Conservation (phyloP, 2,329 filamentous ascomycete species). For the Nemania serpens region DNA sequence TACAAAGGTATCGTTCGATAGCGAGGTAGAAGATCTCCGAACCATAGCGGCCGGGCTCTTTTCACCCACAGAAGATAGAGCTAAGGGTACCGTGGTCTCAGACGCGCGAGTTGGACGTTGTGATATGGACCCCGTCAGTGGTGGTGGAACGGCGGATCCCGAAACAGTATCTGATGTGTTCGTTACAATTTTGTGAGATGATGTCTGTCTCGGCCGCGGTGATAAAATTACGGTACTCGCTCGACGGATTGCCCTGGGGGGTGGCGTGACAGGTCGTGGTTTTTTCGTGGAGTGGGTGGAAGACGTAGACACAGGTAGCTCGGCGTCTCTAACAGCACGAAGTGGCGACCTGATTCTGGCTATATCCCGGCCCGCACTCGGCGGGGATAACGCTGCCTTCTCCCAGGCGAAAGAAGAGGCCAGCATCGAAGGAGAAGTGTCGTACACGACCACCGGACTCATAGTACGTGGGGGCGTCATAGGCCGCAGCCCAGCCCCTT, state of each 20-base stretch:
- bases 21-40: slow-evolving; percentile 40
- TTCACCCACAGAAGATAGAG: background rate
- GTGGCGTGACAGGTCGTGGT: slow-evolving; percentile 33
- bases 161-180: slow-evolving; percentile 17
- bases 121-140: slow-evolving; percentile 25
- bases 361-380: slow-evolving; percentile 11
- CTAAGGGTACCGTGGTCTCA: slow-evolving; percentile 1
- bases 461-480: slow-evolving; percentile 42
- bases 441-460: slow-evolving; percentile 35
- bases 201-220: slow-evolving; percentile 35
- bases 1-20: slow-evolving; percentile 54
- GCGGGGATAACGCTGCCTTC: slow-evolving; percentile 25
- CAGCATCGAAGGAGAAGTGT: slow-evolving; percentile 33
- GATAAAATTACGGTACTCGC: slow-evolving; percentile 35
- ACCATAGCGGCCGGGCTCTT: background rate
- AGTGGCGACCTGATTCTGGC: background rate
- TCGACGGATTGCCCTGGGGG: slow-evolving; percentile 29
- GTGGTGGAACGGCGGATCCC: slow-evolving; percentile 15
- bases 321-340: slow-evolving; percentile 5
- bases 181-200: slow-evolving; percentile 34
- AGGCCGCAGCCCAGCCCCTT: slow-evolving; percentile 35
- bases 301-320: slow-evolving; percentile 12
- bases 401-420: slow-evolving; percentile 32
- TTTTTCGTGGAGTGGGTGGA: slow-evolving; percentile 26
- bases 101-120: slow-evolving; percentile 23